Base-by-base conservation (phyloP, 2,329 filamentous ascomycete species). In the Clarireedia paspali region DNA sequence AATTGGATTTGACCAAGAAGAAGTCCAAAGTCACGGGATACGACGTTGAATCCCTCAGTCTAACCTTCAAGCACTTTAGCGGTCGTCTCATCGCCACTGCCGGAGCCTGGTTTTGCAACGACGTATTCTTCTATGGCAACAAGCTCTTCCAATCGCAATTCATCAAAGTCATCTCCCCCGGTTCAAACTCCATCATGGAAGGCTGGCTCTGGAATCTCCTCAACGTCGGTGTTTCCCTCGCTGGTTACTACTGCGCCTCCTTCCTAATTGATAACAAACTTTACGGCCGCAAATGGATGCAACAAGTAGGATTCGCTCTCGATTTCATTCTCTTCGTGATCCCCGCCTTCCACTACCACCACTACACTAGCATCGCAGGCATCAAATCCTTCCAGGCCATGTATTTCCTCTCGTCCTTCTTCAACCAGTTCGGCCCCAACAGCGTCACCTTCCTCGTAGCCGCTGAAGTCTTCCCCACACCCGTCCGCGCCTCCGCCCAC, bases 101-200 rank as follows among this genome's bases (percentile, higher is more conserved):
- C 10, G 88, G 88, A 56, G 82, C 85, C 38, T 97, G 92, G 92
- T 97, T 92, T 73, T 89, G 86, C 75, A 97, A 97, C 72, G 92
- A 97, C 68, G 87, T 97, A 63, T 96, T 97, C 80, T 97, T 97
- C 78, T 97, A 97, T 76, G 92, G 92, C 65, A 96, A 96, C 85
- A 96, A 96, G 80, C 85, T 96, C 53, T 96, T 96, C 81, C 91
- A 96, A 75, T 82, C 81, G 60, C 82, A 92, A 70, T 96, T 96
- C 75, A 96, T 96, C 74, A 77, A 76, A 34, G 87, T 94, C 68
- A 85, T 96, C 63, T 88, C 85, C 54, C 79, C 83, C 53, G 73
- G 80, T 62, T 81, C 83, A 61, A 73, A 77, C 38, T 58, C 53
- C 15, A 82, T 96, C 70, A 88, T 96, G 82, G 85, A 85, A 36